Evolutionary conservation across 164 flowering plant genomes (phyloP), one percentile per base, ranked within the genome.

Genomic region (Nelumbo lutea): DNA sequence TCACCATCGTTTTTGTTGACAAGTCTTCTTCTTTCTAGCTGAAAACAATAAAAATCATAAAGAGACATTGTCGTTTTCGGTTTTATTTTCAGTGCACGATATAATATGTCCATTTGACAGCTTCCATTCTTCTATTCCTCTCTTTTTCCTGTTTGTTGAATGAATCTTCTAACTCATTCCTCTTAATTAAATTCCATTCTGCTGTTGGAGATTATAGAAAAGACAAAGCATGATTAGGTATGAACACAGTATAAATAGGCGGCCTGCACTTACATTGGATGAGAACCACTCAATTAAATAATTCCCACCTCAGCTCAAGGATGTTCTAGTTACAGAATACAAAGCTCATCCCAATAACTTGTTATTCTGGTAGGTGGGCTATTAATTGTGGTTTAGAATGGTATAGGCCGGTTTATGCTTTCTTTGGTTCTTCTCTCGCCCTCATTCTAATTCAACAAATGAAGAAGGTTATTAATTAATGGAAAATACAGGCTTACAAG

Each of bases 41-140:
- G 38, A 57, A n/a, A 27, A 27, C 27, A 27, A 27, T 27, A 27
- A 27, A 27, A 27, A 51, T 2, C 6, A 2, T 6, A 27, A 42
- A 60, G 45, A 60, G 42, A 60, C 41, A 42, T 41, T 60, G 62
- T 41, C n/a, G 14, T 60, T 60, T 60, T 60, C 45, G 42, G 62
- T 60, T 60, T 42, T 39, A 42, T 41, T 40, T 60, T 60, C 62
- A 60, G 62, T 60, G 62, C 62, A 60, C 42, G 3, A n/a, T 60
- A 27, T 27, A 27, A 27, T 27, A 27, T 60, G 62, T 3, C 10
- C 2, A 1, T 2, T 60, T 3, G 45, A 41, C 62, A 60, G 62
- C 4, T 60, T 60, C 62, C 62, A 42, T 60, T 60, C 62, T 60
- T 60, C 62, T 59, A 59, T 59, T 60, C 45, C 27, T 27, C 27